A percentile compares a stretch with the other conserved stretches of the same genome.
These are phyloP conservation scores for Pythium vanterpoolii DNA, from an alignment of 352 stramenopile species.

Conservation along the genomic window DNA sequence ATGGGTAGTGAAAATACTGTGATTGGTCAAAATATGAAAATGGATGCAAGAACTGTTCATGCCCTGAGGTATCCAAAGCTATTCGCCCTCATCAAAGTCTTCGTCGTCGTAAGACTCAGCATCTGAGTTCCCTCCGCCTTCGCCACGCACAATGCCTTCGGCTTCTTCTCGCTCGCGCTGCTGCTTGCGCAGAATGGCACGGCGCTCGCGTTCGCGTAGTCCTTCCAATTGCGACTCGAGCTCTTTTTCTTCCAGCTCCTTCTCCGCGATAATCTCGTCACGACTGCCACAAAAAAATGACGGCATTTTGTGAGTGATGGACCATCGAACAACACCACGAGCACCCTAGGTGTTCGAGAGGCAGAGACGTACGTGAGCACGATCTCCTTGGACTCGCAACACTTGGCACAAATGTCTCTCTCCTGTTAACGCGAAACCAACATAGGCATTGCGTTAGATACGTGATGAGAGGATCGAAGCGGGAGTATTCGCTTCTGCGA, in stretches of 20 bases:
- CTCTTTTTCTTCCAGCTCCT: conserved; percentile 45
- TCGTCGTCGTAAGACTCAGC: conserved; percentile 55
- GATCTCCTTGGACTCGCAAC: conserved; percentile 74
- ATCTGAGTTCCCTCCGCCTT: conserved; percentile 28
- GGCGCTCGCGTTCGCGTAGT: conserved; percentile 78
- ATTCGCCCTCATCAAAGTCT: conserved; percentile 36
- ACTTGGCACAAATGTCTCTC: conserved; percentile 88
- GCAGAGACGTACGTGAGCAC: conserved; percentile 41
- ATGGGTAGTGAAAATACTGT: neutral
- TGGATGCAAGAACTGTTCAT: neutral
- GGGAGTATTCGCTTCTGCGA: neutral
- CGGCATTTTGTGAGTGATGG: neutral
- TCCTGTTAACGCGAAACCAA: conserved; percentile 25
- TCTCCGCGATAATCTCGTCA: conserved; percentile 43
- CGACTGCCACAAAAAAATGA: conserved; percentile 30
- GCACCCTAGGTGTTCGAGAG: neutral
- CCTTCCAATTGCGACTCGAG: conserved; percentile 51
- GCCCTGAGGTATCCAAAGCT: neutral
- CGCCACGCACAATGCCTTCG: conserved; percentile 25
- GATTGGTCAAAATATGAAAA: conserved; percentile 28
- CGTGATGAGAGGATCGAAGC: neutral
- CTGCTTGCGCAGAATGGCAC: conserved; percentile 59
- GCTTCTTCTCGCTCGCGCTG: conserved; percentile 53
- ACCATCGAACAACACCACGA: neutral
- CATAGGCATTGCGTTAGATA: neutral